Percentiles rank a stretch among this genome's conserved stretches.
Conservation (phyloP, 106 monocot species). For the Apostasia shenzhenica region DNA sequence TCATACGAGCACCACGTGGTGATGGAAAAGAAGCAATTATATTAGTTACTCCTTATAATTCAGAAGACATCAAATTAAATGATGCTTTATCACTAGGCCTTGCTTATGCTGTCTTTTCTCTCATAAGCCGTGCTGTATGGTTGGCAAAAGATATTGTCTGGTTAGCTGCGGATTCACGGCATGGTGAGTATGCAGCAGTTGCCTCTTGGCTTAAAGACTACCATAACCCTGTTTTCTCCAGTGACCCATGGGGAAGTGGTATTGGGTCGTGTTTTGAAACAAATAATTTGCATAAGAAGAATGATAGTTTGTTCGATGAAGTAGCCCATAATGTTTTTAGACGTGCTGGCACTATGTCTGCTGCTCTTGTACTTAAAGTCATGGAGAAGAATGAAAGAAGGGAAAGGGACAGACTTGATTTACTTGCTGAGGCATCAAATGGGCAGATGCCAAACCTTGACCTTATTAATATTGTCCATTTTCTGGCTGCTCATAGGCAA, state of each 20-base stretch:
- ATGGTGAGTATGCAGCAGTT: slow-evolving; percentile 77
- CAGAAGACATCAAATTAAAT: slow-evolving; percentile 32
- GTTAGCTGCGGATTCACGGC: slow-evolving; percentile 76
- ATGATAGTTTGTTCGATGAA: slow-evolving; percentile 7
- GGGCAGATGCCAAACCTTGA: slow-evolving; percentile 97
- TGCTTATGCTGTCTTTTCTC: slow-evolving; percentile 73
- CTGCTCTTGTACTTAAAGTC: slow-evolving; percentile 75
- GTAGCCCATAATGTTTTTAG: slow-evolving; percentile 35
- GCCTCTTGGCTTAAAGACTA: slow-evolving; percentile 75
- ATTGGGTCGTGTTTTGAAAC: slow-evolving; percentile 27
- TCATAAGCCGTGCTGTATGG: slow-evolving; percentile 68
- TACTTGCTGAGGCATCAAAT: slow-evolving; percentile 90
- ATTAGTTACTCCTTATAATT: slow-evolving; percentile 81
- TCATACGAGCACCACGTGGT: slow-evolving; percentile 76
- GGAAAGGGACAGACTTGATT: slow-evolving; percentile 55
- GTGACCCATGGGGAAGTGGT: slow-evolving; percentile 16
- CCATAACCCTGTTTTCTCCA: slow-evolving; percentile 58
- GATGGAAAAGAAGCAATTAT: slow-evolving; percentile 97
- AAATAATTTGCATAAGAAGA: slow-evolving; percentile 5
- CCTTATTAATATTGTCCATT: slow-evolving; percentile 81
- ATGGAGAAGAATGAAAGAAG: slow-evolving; percentile 33
- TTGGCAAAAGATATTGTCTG: slow-evolving; percentile 92
- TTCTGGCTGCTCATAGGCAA: slow-evolving; percentile 83
- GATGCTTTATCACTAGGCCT: slow-evolving; percentile 66
- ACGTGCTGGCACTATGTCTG: slow-evolving; percentile 89